A percentile compares a stretch with the other conserved stretches of the same genome.
Conservation (phyloP, 78 protist species). For the Bigelowiella natans region DNA sequence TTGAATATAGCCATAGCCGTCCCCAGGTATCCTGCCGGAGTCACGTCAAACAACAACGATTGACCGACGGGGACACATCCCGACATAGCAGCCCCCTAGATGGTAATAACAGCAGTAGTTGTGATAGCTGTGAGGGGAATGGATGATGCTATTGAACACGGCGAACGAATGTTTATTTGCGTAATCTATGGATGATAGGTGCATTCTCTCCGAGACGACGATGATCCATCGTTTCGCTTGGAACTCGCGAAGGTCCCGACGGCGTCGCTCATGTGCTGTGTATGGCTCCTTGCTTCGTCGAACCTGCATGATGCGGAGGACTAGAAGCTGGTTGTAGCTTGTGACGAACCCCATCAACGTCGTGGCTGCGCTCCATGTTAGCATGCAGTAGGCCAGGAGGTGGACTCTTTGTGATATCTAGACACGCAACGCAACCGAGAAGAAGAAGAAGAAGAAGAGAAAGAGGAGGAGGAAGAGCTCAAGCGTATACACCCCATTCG, state of each 20-base stretch:
- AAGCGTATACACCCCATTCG: not conserved
- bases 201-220: too few species aligned
- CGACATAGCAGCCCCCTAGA: not conserved
- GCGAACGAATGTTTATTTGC: too few species aligned
- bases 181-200: too few species aligned
- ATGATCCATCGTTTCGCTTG: too few species aligned
- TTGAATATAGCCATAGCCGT: not conserved
- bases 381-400: not conserved
- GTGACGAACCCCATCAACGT: not conserved
- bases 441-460: too few species aligned
- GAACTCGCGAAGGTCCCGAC: too few species aligned
- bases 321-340: not conserved
- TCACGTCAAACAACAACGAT: not conserved
- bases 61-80: not conserved
- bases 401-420: not conserved
- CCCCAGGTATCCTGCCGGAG: not conserved
- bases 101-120: too few species aligned
- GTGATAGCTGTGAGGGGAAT: too few species aligned
- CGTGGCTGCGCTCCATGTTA: not conserved
- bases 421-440: too few species aligned
- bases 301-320: not conserved
- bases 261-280: too few species aligned
- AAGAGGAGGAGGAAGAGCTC: too few species aligned
- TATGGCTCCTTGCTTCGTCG: not conserved
- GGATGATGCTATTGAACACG: too few species aligned